A percentile compares a stretch with the other conserved stretches of the same genome.
Evolutionary conservation across 2,329 filamentous ascomycete species (phyloP).

Genomic region (Ophiocordyceps unilateralis): DNA sequence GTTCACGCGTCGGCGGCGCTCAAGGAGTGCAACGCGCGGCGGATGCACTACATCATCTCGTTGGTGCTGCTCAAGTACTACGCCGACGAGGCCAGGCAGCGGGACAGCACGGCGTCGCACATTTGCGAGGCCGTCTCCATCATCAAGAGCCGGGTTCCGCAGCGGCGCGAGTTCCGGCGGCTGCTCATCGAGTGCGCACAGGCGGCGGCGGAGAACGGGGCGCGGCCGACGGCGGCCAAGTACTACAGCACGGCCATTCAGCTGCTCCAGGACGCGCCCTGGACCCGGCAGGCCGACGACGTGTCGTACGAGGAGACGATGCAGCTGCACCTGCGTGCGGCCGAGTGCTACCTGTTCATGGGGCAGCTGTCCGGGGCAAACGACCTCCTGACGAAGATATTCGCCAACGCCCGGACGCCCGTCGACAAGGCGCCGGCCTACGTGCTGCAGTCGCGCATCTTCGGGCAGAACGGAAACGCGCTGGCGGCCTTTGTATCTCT

Average conservation of each 20-base stretch:
- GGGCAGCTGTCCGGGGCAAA: constrained; percentile 52
- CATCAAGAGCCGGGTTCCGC: constrained; percentile 46
- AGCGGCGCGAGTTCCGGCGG: constrained; percentile 51
- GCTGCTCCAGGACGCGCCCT: constrained; percentile 65
- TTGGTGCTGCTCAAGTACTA: constrained; percentile 63
- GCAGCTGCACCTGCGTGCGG: constrained; percentile 58
- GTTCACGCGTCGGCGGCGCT: constrained; percentile 56
- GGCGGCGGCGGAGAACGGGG: constrained; percentile 64
- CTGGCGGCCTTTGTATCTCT: constrained; percentile 51
- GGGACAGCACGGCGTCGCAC: constrained; percentile 64
- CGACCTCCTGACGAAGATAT: constrained; percentile 50
- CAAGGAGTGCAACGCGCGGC: constrained; percentile 48
- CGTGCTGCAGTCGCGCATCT: constrained; percentile 66
- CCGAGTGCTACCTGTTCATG: constrained; percentile 71
- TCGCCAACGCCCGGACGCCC: constrained; percentile 49
- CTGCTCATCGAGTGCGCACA: constrained; percentile 66
- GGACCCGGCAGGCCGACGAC: constrained; percentile 53
- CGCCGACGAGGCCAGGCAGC: constrained; percentile 38
- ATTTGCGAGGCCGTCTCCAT: constrained; percentile 62
- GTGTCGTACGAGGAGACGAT: constrained; percentile 77
- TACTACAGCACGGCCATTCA: constrained; percentile 64
- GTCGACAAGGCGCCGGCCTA: constrained; percentile 73
- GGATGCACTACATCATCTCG: constrained; percentile 86
- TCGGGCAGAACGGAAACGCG: constrained; percentile 57
- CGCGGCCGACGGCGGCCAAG: constrained; percentile 62